Percentiles rank a stretch among this genome's conserved stretches.
Conservation (phyloP, 345 rosid genomes). For the Atalantia buxifolia region DNA sequence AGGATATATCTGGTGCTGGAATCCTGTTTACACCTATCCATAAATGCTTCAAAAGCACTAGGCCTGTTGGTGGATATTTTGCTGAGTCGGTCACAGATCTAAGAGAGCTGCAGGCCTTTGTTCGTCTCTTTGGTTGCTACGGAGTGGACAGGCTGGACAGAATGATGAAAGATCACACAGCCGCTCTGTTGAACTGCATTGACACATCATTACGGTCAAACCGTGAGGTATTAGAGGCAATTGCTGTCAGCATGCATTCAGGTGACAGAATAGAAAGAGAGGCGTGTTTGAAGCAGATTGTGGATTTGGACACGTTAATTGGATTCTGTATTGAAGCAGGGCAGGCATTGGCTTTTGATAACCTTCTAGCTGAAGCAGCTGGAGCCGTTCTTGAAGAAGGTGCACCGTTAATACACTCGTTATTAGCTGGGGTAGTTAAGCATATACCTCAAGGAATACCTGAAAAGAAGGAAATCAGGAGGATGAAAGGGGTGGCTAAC, state of each 20-base stretch:
- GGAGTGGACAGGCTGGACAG: slow-evolving; percentile 89
- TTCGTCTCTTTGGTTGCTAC: slow-evolving; percentile 88
- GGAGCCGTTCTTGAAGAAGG: slow-evolving; percentile 86
- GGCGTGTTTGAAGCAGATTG: slow-evolving; percentile 69
- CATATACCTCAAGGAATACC: slow-evolving; percentile 90
- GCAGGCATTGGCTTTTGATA: slow-evolving; percentile 90
- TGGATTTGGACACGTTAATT: slow-evolving; percentile 88
- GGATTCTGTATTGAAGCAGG: slow-evolving; percentile 98
- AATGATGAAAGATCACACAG: slow-evolving; percentile 96
- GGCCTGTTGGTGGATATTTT: slow-evolving; percentile 99
- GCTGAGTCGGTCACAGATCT: slow-evolving; percentile 96
- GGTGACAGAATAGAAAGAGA: slow-evolving; percentile 93
- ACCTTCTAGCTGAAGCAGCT: slow-evolving; percentile 91
- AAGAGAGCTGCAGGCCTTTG: slow-evolving; percentile 79
- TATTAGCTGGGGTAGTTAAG: slow-evolving; percentile 69
- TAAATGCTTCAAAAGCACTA: slow-evolving; percentile 90
- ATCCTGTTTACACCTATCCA: slow-evolving; percentile 90
- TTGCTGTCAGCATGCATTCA: slow-evolving; percentile 93
- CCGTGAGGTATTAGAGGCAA: slow-evolving; percentile 77
- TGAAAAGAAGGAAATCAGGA: slow-evolving; percentile 79
- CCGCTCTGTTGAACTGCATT: slow-evolving; percentile 90
- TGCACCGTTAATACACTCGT: slow-evolving; percentile 77
- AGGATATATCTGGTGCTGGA: slow-evolving; percentile 92
- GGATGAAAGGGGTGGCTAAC: slow-evolving; percentile 77
- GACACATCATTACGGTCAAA: slow-evolving; percentile 89